Base-by-base conservation (phyloP, 1,284 basidiomycete genomes). In the Rhodotorula sp. region DNA sequence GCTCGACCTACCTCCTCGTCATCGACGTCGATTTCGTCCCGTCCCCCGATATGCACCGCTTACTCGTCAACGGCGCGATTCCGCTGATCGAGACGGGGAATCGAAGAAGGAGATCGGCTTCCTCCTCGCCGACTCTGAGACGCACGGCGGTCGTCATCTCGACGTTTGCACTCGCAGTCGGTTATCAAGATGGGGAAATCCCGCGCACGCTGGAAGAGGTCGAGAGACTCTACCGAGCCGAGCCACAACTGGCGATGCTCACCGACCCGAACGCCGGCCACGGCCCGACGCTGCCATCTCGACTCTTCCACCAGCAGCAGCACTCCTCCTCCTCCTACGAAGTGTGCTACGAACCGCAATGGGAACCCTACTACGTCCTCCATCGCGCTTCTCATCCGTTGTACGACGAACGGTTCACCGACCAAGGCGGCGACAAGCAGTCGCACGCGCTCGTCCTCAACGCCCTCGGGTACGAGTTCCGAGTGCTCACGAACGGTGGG, bases 391-490 rank as follows among this genome's bases (percentile, higher is more conserved):
- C 68, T 1, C 69, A 73, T 59, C 71, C 71, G 14, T 47, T 73
- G 6, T 73, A 70, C 66, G 68, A 70, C 58, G 69, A 73, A 60
- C 64, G 71, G 26, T 73, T 73, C 59, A 63, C 71, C 23, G 71
- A 73, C 47, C 71, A 73, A 31, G 71, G 71, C 31, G 71, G 71
- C 34, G 71, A 73, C 62, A 73, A 73, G 31, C 71, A 73, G 59
- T 52, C 62, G 23, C 69, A 73, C 16, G 60, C 71, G 10, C 47
- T 65, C 26, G 21, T 73, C 28, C 60, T 73, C 16, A 73, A 73
- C n/a, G 68, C 62, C 28, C 47, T 73, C 26, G 69, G 71, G 21
- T 73, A n/a, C 56, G 65, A 65, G 48, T 73, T 73, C 50, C 57
- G 45, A 26, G 66, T 61, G 6, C 12, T 66, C 26, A 34, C 62